Base-by-base conservation (phyloP, 2,329 filamentous ascomycete species). In the Dactylonectria estremocensis region DNA sequence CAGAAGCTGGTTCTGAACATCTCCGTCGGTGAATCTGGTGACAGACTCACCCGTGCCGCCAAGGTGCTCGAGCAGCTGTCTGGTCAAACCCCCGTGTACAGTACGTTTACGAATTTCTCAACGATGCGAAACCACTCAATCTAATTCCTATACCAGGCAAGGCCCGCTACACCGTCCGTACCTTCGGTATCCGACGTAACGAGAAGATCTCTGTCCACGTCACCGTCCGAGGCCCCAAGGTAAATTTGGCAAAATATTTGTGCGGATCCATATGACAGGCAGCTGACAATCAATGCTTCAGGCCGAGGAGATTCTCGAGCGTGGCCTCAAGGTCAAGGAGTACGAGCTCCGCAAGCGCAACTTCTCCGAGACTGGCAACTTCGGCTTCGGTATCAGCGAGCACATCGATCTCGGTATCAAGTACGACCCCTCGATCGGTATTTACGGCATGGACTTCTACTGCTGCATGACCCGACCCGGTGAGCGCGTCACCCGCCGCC, bases 391-490 rank as follows among this genome's bases (percentile, higher is more conserved):
- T 90, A 99, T 99, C 90, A 95, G 90, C 89, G 96, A 99, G 90
- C 96, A 99, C 93, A 99, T 99, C 87, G 96, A 99, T 91, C 91
- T 99, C 81, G 96, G 96, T 83, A 99, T 99, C 94, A 99, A 99
- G 92, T 98, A 98, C 90, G 95, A 98, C 89, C 95, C 95, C 75
- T 93, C 90, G 74, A 98, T 98, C 80, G 95, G 95, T 92, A 98
- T 98, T 86, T 98, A 97, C 90, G 95, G 96, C 85, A 99, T 99
- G 96, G 96, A 99, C 89, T 99, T 99, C 89, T 99, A 98, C 93
- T 95, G 92, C 93, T 98, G 95, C 94, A 99, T 99, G 96, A 97
- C 95, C 89, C 95, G 96, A 82, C 96, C 95, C 81, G 96, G 96
- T 88, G 95, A 97, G 91, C 95, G 96, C 84, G 94, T 99, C 83